Evolutionary conservation across 2,329 filamentous ascomycete species (phyloP).

Genomic region (Dryadomyces quercivorus): DNA sequence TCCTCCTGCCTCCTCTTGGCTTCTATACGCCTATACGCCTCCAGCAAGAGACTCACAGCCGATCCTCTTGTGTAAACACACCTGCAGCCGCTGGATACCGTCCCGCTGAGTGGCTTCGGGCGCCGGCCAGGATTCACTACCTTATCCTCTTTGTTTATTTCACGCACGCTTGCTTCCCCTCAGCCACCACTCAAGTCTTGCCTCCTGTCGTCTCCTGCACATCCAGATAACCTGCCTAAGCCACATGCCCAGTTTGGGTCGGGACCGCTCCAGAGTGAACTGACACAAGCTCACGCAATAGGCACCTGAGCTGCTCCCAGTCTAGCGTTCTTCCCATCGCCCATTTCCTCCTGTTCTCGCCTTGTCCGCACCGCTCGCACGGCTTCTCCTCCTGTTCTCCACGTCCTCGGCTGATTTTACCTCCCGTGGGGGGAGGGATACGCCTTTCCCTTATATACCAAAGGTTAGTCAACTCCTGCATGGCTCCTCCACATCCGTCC

Average conservation of each 20-base stretch:
- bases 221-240: conserved; percentile 3
- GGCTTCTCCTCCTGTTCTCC: conserved; percentile 1
- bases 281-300: conserved; percentile 4
- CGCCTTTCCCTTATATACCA: background rate
- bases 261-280: background rate
- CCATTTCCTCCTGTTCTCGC: background rate
- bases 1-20: no score
- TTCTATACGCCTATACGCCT: no score
- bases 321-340: background rate
- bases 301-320: background rate
- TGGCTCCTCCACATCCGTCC: background rate
- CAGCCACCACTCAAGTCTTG: conserved; percentile 6
- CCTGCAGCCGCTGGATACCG: no score
- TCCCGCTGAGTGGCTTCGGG: background rate
- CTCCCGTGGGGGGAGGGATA: conserved; percentile 1
- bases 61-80: no score
- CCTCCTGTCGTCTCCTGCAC: background rate
- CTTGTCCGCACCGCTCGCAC: background rate
- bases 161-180: background rate
- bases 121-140: background rate
- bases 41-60: no score
- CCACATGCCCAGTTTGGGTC: background rate
- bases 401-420: conserved; percentile 1
- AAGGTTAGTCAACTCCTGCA: background rate
- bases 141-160: conserved; percentile 3